Evolutionary conservation across 768 basidiomycete species (phyloP).

Genomic region (Multifurca ochricompacta): DNA sequence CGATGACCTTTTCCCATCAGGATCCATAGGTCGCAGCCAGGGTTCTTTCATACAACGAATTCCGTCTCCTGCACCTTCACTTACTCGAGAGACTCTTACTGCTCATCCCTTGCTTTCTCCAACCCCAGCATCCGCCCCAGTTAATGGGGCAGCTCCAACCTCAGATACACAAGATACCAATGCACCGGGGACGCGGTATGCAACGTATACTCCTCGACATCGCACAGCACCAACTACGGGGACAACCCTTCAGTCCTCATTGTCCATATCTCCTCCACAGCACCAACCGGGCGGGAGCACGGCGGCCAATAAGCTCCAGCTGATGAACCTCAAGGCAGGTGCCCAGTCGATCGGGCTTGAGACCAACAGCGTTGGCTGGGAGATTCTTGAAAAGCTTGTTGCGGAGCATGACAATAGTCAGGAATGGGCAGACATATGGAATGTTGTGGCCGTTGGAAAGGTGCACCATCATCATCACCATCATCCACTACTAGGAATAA

Average conservation of each 20-base stretch:
- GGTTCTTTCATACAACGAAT: constrained; percentile 36
- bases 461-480: too few species aligned
- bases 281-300: constrained; percentile 42
- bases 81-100: constrained; percentile 42
- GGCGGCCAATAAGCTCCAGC: constrained; percentile 60
- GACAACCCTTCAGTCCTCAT: constrained; percentile 34
- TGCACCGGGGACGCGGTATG: constrained; percentile 42
- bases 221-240: constrained; percentile 43
- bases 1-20: constrained; percentile 39
- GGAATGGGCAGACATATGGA: constrained; percentile 71
- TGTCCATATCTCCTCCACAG: constrained; percentile 32
- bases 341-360: constrained; percentile 64
- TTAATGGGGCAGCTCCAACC: constrained; percentile 22
- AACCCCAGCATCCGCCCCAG: constrained; percentile 24
- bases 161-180: constrained; percentile 15
- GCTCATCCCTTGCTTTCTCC: constrained; percentile 63
- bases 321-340: constrained; percentile 66
- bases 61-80: constrained; percentile 27
- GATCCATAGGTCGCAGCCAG: constrained; percentile 46
- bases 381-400: constrained; percentile 65
- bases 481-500: neutral
- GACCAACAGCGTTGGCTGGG: constrained; percentile 60
- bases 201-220: constrained; percentile 72
- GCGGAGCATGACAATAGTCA: constrained; percentile 39
- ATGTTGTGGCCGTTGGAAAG: constrained; percentile 54